These are phyloP conservation scores for Colletotrichum neosansevieriae DNA, from an alignment of 2,329 filamentous ascomycete species.

Conservation along the genomic window DNA sequence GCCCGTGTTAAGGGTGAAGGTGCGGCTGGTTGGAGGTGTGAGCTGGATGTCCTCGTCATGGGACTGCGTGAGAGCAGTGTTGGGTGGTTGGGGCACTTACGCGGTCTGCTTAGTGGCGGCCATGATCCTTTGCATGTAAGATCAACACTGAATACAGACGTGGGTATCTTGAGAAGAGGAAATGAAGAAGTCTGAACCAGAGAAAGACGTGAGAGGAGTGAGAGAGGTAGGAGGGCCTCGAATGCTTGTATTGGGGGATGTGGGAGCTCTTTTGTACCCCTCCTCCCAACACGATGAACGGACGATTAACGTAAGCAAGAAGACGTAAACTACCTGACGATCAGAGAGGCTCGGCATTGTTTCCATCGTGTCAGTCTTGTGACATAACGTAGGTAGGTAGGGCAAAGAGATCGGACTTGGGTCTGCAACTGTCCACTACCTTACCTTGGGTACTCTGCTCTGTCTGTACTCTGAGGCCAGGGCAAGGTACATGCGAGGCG, in stretches of 20 bases:
- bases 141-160: neutral
- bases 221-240: neutral
- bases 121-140: constrained; percentile 22
- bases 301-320: neutral
- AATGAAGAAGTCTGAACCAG: constrained; percentile 1
- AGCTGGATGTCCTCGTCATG: neutral
- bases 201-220: neutral
- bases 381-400: neutral
- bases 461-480: neutral
- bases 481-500: constrained; percentile 5
- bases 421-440: neutral
- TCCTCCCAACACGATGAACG: neutral
- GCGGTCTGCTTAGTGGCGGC: constrained; percentile 37
- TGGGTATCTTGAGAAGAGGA: constrained; percentile 21
- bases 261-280: constrained; percentile 33
- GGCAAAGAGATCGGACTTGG: neutral
- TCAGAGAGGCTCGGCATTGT: constrained; percentile 15
- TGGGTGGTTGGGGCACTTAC: constrained; percentile 6
- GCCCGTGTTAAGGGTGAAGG: constrained; percentile 80
- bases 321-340: neutral
- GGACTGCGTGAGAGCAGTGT: constrained; percentile 9
- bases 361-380: constrained; percentile 9
- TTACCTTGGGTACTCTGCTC: too few relatives aligned
- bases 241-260: neutral
- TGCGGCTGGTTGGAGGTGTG: constrained; percentile 52